phyloP scores from a whole-genome alignment of 73 alveolate species.

The Paramecium primaurelia region DNA sequence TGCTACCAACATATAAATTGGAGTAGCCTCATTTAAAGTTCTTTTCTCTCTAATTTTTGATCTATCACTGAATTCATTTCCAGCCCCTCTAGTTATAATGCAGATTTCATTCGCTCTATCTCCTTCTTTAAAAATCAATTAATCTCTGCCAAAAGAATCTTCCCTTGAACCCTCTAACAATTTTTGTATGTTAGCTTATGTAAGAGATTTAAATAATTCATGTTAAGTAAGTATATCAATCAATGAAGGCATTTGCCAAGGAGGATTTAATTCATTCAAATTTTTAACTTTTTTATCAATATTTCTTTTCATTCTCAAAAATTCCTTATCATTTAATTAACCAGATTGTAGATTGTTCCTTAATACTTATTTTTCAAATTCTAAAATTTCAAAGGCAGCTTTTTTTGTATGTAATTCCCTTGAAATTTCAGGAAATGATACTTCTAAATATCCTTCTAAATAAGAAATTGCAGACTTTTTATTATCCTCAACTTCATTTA shows the following conservation, averaged over 20 bases:
- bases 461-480: slow-evolving; percentile 20
- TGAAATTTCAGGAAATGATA: slow-evolving; percentile 53
- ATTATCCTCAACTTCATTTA: slow-evolving; percentile 49
- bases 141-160: slow-evolving; percentile 47
- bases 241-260: slow-evolving; percentile 51
- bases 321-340: slow-evolving; percentile 40
- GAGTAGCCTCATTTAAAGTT: background rate
- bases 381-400: slow-evolving; percentile 49
- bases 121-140: slow-evolving; percentile 43
- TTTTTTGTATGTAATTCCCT: slow-evolving; percentile 47
- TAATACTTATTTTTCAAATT: slow-evolving; percentile 33
- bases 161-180: slow-evolving; percentile 5
- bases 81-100: slow-evolving; percentile 57
- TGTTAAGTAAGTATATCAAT: background rate
- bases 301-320: slow-evolving; percentile 22
- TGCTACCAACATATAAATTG: slow-evolving; percentile 43
- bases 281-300: slow-evolving; percentile 39
- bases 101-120: slow-evolving; percentile 23
- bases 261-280: slow-evolving; percentile 30
- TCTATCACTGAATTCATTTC: slow-evolving; percentile 12
- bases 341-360: slow-evolving; percentile 20
- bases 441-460: slow-evolving; percentile 38
- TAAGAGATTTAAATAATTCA: slow-evolving; percentile 28
- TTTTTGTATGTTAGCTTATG: background rate
- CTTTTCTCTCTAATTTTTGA: slow-evolving; percentile 8